Base-by-base conservation (phyloP, 768 basidiomycete genomes). In the Leccinellum rugosiceps region DNA sequence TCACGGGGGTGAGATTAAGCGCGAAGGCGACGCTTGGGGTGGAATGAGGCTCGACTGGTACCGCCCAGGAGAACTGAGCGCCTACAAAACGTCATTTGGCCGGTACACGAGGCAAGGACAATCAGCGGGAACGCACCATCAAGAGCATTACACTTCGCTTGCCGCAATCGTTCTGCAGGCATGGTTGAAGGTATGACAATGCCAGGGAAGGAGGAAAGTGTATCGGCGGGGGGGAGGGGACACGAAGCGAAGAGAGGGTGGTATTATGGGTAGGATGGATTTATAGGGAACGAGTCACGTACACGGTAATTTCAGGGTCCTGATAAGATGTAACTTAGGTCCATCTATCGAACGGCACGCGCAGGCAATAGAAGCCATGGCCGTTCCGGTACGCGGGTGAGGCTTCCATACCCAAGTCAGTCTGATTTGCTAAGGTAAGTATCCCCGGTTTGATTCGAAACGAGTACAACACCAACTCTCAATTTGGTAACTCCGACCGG, bases 1-100 rank as follows among this genome's bases (percentile, higher is more conserved):
- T 79, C 48, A 77, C 76, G 13, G 85, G 82, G 1, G 85, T 85
- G 55, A 85, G 64, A 55, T 79, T 83, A 57, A 83, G 78, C 46
- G 79, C 79, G 66, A 87, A 88, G 25, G 82, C 78, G 66, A 86
- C 76, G 61, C 57, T 71, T 55, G 70, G 76, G 32, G 68, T 69
- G 48, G 71, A 65, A 34, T 70, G 55, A 50, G 76, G 66, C 56
- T 82, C 80, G 54, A 77, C 63, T 17, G 77, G 75, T 28, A 75
- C 51, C 1, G 78, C 74, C 82, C 80, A 83, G 34, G 76, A 76
- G 49, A 81, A 72, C 51, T 77, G 77, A 57, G 72, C 70, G 57
- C 71, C 79, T 79, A 62, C 25, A 52, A 45, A 53, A 57, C 60
- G 52, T 57, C 56, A 66, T 56, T 7, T n/a, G 35, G 52, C 52